Conservation (phyloP, 805 yeast genomes). For the Ogataea philodendri region DNA sequence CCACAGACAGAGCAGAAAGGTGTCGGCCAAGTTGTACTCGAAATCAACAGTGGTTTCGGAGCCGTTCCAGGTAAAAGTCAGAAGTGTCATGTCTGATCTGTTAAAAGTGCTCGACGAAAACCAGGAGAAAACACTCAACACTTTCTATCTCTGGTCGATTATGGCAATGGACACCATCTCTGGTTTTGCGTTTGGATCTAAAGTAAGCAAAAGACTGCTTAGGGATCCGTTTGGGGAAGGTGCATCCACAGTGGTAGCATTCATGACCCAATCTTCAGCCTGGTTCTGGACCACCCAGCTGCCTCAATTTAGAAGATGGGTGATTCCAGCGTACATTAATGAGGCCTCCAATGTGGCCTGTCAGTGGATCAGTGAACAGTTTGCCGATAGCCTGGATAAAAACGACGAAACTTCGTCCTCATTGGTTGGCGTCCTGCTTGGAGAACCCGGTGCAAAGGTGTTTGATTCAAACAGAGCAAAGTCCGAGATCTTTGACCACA, state of each 20-base stretch:
- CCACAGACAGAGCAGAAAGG: slow-evolving; percentile 45
- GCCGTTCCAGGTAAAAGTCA: slow-evolving; percentile 35
- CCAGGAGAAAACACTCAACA: slow-evolving; percentile 42
- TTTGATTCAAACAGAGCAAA: slow-evolving; percentile 34
- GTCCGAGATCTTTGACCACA: slow-evolving; percentile 59
- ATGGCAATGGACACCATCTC: slow-evolving; percentile 72
- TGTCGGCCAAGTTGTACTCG: slow-evolving; percentile 43
- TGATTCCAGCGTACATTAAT: slow-evolving; percentile 41
- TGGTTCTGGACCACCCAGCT: slow-evolving; percentile 64
- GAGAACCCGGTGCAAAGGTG: slow-evolving; percentile 13
- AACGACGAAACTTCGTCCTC: slow-evolving; percentile 20
- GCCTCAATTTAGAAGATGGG: slow-evolving; percentile 53
- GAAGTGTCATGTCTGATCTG: slow-evolving; percentile 33
- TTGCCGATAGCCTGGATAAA: slow-evolving; percentile 21
- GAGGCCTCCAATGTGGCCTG: slow-evolving; percentile 40
- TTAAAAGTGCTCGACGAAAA: slow-evolving; percentile 25
- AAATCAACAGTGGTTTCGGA: slow-evolving; percentile 39
- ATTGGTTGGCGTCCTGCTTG: slow-evolving; percentile 26
- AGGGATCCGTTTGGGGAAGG: slow-evolving; percentile 37
- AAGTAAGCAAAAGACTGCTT: slow-evolving; percentile 46
- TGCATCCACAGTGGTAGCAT: slow-evolving; percentile 43
- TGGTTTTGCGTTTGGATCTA: slow-evolving; percentile 55
- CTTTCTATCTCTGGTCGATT: slow-evolving; percentile 61
- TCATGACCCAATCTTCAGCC: slow-evolving; percentile 51
- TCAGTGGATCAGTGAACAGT: slow-evolving; percentile 42